These are phyloP conservation scores for Rhodamnia argentea DNA, from an alignment of 345 rosid genomes.

Conservation along the genomic window DNA sequence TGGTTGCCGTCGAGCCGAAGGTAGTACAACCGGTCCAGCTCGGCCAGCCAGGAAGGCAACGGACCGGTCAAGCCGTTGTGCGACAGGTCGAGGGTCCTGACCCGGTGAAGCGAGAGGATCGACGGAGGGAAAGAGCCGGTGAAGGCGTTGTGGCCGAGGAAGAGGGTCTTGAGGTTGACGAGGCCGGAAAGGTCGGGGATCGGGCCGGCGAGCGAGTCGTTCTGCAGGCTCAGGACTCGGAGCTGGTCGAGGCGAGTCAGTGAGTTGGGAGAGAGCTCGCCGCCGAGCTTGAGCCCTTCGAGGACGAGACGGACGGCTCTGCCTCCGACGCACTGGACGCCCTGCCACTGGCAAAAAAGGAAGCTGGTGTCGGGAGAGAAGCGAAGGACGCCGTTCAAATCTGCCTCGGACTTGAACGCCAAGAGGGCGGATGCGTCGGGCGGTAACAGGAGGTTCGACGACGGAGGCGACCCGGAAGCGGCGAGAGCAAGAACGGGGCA, in stretches of 20 bases:
- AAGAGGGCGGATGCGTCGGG: conserved; percentile 52
- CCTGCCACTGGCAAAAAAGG: conserved; percentile 58
- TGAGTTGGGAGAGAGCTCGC: conserved; percentile 43
- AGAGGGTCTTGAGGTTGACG: conserved; percentile 60
- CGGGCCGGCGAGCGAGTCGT: conserved; percentile 67
- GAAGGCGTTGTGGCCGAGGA: conserved; percentile 61
- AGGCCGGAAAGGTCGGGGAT: conserved; percentile 70
- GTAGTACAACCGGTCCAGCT: conserved; percentile 32
- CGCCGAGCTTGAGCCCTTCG: conserved; percentile 49
- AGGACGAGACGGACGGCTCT: conserved; percentile 55
- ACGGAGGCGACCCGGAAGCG: not conserved
- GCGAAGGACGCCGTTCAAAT: conserved; percentile 27
- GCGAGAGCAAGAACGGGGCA: not conserved
- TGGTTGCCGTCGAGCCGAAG: conserved; percentile 58
- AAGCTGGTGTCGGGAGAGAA: conserved; percentile 23
- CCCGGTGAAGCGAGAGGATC: conserved; percentile 38
- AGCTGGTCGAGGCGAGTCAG: conserved; percentile 68
- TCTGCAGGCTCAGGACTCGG: conserved; percentile 78
- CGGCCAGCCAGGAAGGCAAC: conserved; percentile 31
- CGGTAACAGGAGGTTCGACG: conserved; percentile 3
- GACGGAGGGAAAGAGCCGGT: conserved; percentile 65
- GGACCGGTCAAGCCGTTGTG: conserved; percentile 53
- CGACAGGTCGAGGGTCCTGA: conserved; percentile 62
- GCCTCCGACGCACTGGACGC: conserved; percentile 43
- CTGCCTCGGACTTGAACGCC: conserved; percentile 68